These are phyloP conservation scores for Phaffia rhodozyma DNA, from an alignment of 1,284 basidiomycete species.

Conservation along the genomic window DNA sequence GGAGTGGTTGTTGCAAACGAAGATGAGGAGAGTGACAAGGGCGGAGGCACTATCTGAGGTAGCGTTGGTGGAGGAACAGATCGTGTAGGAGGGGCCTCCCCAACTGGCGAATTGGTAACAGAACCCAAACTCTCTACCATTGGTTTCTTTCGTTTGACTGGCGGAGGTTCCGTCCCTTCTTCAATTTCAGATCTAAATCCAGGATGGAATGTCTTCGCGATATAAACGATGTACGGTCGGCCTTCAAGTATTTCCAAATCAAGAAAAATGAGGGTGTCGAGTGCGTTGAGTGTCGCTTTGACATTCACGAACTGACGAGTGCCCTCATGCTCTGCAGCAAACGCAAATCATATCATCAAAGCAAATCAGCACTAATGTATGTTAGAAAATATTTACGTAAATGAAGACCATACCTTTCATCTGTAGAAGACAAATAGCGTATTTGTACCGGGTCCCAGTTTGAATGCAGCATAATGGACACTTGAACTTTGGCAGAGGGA, in stretches of 20 bases:
- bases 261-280: not conserved
- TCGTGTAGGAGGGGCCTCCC: too few species aligned
- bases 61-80: too few species aligned
- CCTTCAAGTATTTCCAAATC: not conserved
- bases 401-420: slow-evolving; percentile 18
- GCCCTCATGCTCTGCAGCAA: slow-evolving; percentile 24
- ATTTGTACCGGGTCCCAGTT: slow-evolving; percentile 3
- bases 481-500: not conserved
- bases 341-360: not conserved
- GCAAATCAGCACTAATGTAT: not conserved
- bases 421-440: slow-evolving; percentile 9
- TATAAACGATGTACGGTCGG: not conserved
- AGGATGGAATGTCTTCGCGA: not conserved
- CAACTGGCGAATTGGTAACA: too few species aligned
- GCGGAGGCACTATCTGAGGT: too few species aligned
- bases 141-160: too few species aligned
- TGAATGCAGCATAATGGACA: slow-evolving; percentile 15
- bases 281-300: slow-evolving; percentile 24
- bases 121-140: too few species aligned
- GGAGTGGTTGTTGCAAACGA: too few species aligned
- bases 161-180: not conserved
- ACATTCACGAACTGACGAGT: slow-evolving; percentile 30
- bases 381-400: slow-evolving; percentile 10
- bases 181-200: not conserved
- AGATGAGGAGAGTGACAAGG: too few species aligned